Conservation (phyloP, 2,329 filamentous ascomycete species). For the Chrysoporthe puriensis region DNA sequence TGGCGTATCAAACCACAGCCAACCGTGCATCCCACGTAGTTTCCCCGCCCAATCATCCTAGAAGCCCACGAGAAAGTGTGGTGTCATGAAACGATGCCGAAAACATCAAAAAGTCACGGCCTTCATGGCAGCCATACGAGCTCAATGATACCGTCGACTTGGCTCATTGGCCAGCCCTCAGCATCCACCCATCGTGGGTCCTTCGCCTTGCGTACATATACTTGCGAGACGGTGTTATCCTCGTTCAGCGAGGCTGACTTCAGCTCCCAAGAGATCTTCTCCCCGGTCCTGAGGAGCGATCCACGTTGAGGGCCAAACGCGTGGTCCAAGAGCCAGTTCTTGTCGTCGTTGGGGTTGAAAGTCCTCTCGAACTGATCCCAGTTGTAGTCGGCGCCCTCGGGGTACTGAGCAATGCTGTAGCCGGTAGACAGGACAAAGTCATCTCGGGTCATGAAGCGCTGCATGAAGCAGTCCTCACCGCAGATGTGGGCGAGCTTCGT, state of each 20-base stretch:
- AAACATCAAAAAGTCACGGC: neutral
- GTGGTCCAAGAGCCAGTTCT: slow-evolving; percentile 40
- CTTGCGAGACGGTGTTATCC: slow-evolving; percentile 56
- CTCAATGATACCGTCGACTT: slow-evolving; percentile 59
- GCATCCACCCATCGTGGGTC: slow-evolving; percentile 57
- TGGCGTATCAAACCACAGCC: neutral
- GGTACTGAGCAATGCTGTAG: slow-evolving; percentile 63
- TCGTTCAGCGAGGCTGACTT: slow-evolving; percentile 51
- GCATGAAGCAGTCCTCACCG: slow-evolving; percentile 63
- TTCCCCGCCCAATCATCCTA: neutral
- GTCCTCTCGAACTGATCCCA: slow-evolving; percentile 39
- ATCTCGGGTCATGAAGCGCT: slow-evolving; percentile 59
- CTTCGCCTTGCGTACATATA: slow-evolving; percentile 56
- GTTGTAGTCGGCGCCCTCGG: slow-evolving; percentile 49
- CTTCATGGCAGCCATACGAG: slow-evolving; percentile 55
- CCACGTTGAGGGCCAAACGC: slow-evolving; percentile 37
- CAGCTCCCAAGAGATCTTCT: slow-evolving; percentile 48
- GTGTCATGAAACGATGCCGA: neutral
- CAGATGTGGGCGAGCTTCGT: slow-evolving; percentile 62
- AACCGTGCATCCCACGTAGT: neutral
- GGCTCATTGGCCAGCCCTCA: slow-evolving; percentile 53
- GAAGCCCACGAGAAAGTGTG: neutral
- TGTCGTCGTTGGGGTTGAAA: slow-evolving; percentile 37
- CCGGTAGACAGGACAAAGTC: slow-evolving; percentile 61
- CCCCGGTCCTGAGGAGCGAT: slow-evolving; percentile 35